These are phyloP conservation scores for Ustilago shanxiensis DNA, from an alignment of 1,284 basidiomycete species.

Conservation along the genomic window DNA sequence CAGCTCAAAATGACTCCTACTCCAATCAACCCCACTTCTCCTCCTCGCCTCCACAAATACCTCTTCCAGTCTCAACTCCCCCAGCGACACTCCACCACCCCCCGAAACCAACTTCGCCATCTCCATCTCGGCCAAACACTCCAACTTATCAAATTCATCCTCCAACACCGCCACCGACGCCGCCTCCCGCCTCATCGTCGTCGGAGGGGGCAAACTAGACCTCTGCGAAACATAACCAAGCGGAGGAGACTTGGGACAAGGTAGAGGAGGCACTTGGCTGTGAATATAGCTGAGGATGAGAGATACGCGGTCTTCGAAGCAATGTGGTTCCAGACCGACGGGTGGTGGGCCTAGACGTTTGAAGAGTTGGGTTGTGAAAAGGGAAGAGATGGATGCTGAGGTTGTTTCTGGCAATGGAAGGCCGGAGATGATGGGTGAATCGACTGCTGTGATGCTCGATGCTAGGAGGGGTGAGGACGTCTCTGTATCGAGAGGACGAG, in stretches of 20 bases:
- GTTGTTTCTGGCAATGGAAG: conserved; percentile 2
- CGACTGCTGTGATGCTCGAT: background rate
- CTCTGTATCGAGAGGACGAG: background rate
- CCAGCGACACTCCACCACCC: background rate
- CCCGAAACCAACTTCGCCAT: conserved; percentile 6
- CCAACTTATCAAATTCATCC: conserved; percentile 49
- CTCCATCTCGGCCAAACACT: conserved; percentile 32
- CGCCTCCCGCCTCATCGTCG: background rate
- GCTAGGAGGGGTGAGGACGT: background rate
- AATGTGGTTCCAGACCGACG: conserved; percentile 13
- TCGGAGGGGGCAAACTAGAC: conserved; percentile 13
- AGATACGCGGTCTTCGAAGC: conserved; percentile 16
- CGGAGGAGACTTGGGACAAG: background rate
- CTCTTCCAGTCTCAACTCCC: conserved; percentile 16
- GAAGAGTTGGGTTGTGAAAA: conserved; percentile 22
- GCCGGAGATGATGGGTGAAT: conserved; percentile 18
- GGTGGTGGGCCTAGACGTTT: conserved; percentile 41
- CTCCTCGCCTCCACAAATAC: conserved; percentile 28
- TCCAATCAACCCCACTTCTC: conserved; percentile 25
- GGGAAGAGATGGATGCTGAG: background rate
- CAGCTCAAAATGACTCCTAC: conserved; percentile 22
- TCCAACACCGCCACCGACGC: conserved; percentile 9
- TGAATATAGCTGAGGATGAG: conserved; percentile 25
- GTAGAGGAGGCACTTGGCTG: conserved; percentile 4
- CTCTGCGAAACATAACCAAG: background rate